Base-by-base conservation (phyloP, 345 rosid species). In the Salix caprea region DNA sequence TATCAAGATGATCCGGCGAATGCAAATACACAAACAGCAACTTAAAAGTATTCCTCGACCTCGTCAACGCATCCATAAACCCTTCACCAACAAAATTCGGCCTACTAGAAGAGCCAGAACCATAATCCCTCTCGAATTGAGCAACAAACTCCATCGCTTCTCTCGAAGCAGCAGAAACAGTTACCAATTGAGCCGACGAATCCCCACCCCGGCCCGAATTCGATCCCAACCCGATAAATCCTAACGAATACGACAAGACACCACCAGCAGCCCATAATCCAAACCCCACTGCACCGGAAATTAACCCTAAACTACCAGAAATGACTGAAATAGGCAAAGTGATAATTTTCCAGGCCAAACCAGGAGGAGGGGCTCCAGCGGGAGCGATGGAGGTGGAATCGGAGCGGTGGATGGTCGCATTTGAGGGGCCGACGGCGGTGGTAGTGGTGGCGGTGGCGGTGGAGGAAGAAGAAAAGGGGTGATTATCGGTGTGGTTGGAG, bases 221-320 rank as follows among this genome's bases (percentile, higher is more conserved):
- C 42, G 91, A 74, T 44, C 92, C 91, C 34, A 91, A 75, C 76
- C 99, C 99, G 32, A 96, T 76, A 91, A 91, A 76, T 36, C 98
- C 97, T 50, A 94, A 79, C 2, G 98, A 94, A 74, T 94, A 90
- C 46, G 97, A 91, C 71, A 96, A 74, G 71, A 96, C 86, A 36
- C 99, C 97, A 23, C 98, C 97, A 6, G 97, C 97, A 5, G 94
- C 97, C 99, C 99, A 94, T 71, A 96, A 65, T 1, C 99, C 99
- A 5, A 96, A 84, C 66, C 98, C 98, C 32, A 96, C 82, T 67
- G 97, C 97, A 6, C 98, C 97, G 3, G 99, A 89, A 28, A 96
- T 77, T 48, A 96, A 79, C 75, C 99, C 97, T 74, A 96, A 74
- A 67, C 98, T 82, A 40, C 97, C 98, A 7, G 99, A 92, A 65